phyloP scores from a whole-genome alignment of 2,329 filamentous ascomycete genomes.

The Colletotrichum magnum region DNA sequence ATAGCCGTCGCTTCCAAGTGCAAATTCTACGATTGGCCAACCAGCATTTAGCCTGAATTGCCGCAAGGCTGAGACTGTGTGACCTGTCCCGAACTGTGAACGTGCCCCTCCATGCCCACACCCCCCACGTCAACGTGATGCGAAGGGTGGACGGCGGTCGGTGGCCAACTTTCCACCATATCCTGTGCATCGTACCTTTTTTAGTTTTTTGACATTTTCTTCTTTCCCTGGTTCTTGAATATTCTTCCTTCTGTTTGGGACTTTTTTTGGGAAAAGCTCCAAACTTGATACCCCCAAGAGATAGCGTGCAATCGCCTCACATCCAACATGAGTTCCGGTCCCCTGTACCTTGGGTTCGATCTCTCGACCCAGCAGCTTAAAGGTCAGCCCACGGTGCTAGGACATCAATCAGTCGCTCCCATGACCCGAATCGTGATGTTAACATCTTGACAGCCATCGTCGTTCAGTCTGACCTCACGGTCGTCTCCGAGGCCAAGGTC shows the following conservation, averaged over 20 bases:
- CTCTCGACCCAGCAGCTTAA: slow-evolving; percentile 98
- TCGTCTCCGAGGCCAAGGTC: slow-evolving; percentile 88
- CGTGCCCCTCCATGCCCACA: slow-evolving; percentile 33
- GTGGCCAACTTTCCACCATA: slow-evolving; percentile 28
- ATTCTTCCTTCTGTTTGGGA: neutral
- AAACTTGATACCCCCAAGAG: slow-evolving; percentile 16
- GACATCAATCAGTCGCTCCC: neutral
- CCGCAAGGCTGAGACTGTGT: slow-evolving; percentile 36
- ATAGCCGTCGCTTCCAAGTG: slow-evolving; percentile 16
- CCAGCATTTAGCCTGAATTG: slow-evolving; percentile 38
- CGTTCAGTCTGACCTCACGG: slow-evolving; percentile 85
- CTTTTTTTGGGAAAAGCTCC: slow-evolving; percentile 4
- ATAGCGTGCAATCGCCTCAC: neutral
- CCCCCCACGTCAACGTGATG: slow-evolving; percentile 40
- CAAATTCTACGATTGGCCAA: slow-evolving; percentile 26
- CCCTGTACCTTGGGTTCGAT: slow-evolving; percentile 92
- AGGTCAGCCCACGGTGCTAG: slow-evolving; percentile 65
- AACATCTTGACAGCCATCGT: slow-evolving; percentile 74
- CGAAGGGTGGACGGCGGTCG: slow-evolving; percentile 15
- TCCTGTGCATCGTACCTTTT: slow-evolving; percentile 2
- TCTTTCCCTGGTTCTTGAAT: neutral
- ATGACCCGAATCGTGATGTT: slow-evolving; percentile 3
- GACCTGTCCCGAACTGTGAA: slow-evolving; percentile 26
- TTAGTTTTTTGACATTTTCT: neutral
- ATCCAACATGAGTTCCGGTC: slow-evolving; percentile 53